Base-by-base conservation (phyloP, 2,329 filamentous ascomycete genomes). In the Pseudocercospora fuligena region DNA sequence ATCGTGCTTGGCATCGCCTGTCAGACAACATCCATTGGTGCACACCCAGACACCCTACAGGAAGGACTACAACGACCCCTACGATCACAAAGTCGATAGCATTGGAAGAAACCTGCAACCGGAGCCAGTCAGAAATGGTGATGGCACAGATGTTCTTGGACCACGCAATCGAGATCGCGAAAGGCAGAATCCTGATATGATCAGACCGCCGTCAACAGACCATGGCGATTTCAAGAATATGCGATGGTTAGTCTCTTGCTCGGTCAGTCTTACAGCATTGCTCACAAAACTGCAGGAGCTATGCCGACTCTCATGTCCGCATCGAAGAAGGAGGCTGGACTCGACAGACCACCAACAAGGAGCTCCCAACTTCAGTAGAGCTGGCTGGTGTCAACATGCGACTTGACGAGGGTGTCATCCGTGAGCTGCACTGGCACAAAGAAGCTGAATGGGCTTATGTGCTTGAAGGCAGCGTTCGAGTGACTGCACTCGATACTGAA, bases 351-450 rank as follows among this genome's bases (percentile, higher is more conserved):
- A 92, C 89, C 3, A 80, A 88, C 16, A 84, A 87, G 33, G 88
- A 91, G 78, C 82, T 92, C 2, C 84, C 86, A 33, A 85, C 85
- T 7, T 90, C 88, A 71, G 83, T 87, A n/a, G 89, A 92, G 75
- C 84, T 93, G 53, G 91, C 91, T 1, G 88, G 89, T 47, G 91
- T 93, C 63, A 92, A 93, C 77, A 93, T 93, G 91, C 86, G 90
- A 11, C 86, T 93, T 2, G 90, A 89, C 46, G 80, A 87, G 69
- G 90, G 90, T 40, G 90, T 89, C 33, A 92, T 92, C 72, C 89
- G 91, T 29, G 91, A 93, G 77, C 83, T 93, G 8, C 91, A 93
- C 75, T 93, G 91, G 91, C 91, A 93, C 82, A 92, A 91, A 72
- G 89, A 92, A 76, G 90, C 89, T 43, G 91, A 93, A 75, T 93